Conservation (phyloP, 164 flowering plant species). For the Stephania cephalantha region DNA sequence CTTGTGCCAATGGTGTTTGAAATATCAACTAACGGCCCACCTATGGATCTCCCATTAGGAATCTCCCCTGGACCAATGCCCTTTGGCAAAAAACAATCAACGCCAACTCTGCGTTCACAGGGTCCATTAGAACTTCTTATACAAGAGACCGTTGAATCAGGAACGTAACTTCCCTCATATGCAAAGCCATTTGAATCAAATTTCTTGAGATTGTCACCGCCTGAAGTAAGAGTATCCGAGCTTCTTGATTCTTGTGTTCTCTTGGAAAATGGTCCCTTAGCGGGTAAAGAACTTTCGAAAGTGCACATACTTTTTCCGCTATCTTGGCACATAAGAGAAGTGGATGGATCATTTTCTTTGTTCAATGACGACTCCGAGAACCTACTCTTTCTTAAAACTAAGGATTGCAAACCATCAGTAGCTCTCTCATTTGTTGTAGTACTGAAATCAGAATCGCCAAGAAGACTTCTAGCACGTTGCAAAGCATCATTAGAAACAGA, state of each 20-base stretch:
- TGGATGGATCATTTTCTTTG: constrained; percentile 27
- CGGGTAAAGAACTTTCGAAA: constrained; percentile 35
- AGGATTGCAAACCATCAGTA: constrained; percentile 22
- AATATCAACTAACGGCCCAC: constrained; percentile 54
- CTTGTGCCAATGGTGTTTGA: constrained; percentile 35
- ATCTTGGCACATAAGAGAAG: constrained; percentile 25
- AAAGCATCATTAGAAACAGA: constrained; percentile 88
- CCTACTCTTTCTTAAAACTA: constrained; percentile 19
- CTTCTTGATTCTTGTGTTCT: constrained; percentile 17
- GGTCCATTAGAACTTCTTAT: constrained; percentile 16
- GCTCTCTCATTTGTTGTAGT: constrained; percentile 27
- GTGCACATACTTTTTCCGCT: constrained; percentile 16
- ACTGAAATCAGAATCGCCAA: constrained; percentile 65
- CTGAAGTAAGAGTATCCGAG: constrained; percentile 20
- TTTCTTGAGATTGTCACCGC: constrained; percentile 42
- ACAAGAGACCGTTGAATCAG: constrained; percentile 14
- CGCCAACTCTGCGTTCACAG: constrained; percentile 7
- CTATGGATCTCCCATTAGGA: constrained; percentile 22
- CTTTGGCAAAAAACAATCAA: constrained; percentile 18
- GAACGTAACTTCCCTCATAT: constrained; percentile 11
- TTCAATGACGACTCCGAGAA: constrained; percentile 15
- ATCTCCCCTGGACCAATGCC: constrained; percentile 22
- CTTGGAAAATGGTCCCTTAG: constrained; percentile 28
- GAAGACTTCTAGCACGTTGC: constrained; percentile 83
- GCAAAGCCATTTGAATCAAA: constrained; percentile 36